Base-by-base conservation (phyloP, 371 early-diverging fungal species). In the Smittium mucronatum region DNA sequence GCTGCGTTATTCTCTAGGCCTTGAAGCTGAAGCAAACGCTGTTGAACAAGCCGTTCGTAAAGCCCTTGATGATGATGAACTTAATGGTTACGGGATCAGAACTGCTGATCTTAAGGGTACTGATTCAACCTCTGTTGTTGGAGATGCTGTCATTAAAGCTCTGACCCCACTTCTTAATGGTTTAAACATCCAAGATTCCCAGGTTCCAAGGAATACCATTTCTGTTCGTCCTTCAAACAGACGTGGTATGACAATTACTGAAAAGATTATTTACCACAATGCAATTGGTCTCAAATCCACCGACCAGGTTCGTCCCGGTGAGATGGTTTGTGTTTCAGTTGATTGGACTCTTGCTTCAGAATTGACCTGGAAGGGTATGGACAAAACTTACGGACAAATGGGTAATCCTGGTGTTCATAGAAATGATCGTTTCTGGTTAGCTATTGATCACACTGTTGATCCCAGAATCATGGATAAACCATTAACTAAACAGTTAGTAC, bases 31-130 rank as follows among this genome's bases (percentile, higher is more conserved):
- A 76, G 95, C 96, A 36, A 82, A 86, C 69, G 89, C 91, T 26
- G 75, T 98, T 57, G 96, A 96, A 82, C 85, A 86, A 36, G 95
- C 97, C 60, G 96, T 95, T 33, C 87, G 89, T 71, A 82, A 88
- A 67, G 95, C 93, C n/a, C 78, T 98, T 69, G 94, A 95, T 77
- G 85, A 83, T 72, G 73, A 81, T 65, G 83, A 87, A 36, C 72
- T 75, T 66, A 87, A 86, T 61, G 91, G 89, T 59, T 81, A 77
- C 70, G 87, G 85, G 35, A 81, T 92, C 76, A 84, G 94, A 69
- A 94, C 98, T 25, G 87, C 85, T 60, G 98, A 98, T 76, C 83
- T 98, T 68, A 88, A 88, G 33, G 98, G 98, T 64, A 77, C 81
- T 11, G 85, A 88, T 34, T 81, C 89, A 25, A 96, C 97, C 16